Base-by-base conservation (phyloP, 2,329 filamentous ascomycete genomes). In the Microdochium trichocladiopsis region DNA sequence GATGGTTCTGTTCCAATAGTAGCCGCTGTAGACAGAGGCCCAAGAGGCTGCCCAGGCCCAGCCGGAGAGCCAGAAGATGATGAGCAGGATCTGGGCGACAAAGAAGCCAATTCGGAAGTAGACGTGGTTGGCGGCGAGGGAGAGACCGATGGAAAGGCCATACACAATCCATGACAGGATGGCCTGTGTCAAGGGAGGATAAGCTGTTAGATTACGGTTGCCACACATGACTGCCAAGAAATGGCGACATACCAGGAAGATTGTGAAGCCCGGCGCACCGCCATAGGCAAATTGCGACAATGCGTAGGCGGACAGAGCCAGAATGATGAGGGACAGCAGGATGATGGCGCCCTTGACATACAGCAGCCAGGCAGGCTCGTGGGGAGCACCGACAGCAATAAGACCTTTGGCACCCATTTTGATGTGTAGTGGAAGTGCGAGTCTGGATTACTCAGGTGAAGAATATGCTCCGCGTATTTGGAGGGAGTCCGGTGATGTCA, bases 11-110 rank as follows among this genome's bases (percentile, higher is more conserved):
- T 57, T 64, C 16, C 58, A 53, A 24, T 58, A 58, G 3, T 58
- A 58, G 41, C 66, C 57, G 25, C 62, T 63, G 22, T 58, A 53
- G 6, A 45, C 14, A 2, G 63, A 52, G 16, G 69, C 67, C 58
- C 63, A 62, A 18, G 65, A 66, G 10, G 69, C 69, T 4, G 71
- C 65, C 72, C 72, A 76, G 22, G 67, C 64, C 71, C 71, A 74
- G 6, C 60, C 69, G 0, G 64, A 58, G 9, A 77, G 64, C 72
- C 75, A 77, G 56, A 78, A 73, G 58, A 77, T 66, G 53, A 66
- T 54, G 51, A 55, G 60, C 47, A 76, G 57, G 48, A 64, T 53
- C 37, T 73, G 71, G 36, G 60, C 61, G 31, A 69, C 54, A 43
- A 74, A 52, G 50, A 71, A 64, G 51, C 55, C 61, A 53, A 73